Evolutionary conservation across 495 filamentous ascomycete species (phyloP), one percentile per base, ranked within the genome.

Genomic region (Podospora fimiseda): DNA sequence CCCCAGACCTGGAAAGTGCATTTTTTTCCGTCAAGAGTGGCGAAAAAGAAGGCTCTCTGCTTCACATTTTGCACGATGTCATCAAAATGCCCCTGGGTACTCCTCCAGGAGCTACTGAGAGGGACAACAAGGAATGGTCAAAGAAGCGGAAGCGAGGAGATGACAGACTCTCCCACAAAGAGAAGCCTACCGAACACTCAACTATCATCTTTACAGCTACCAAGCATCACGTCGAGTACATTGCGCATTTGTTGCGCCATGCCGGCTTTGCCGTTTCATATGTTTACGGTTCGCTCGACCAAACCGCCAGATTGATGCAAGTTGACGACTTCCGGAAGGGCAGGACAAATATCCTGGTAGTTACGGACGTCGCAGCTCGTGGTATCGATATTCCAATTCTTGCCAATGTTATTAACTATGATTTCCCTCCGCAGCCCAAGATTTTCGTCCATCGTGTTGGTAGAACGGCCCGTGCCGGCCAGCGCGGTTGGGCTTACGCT

Each of bases 331-430:
- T 98, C 67, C 74, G 93, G 47, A 78, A 74, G 8, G 93, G 94
- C 18, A 73, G 84, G 45, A 86, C 93, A 0, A 88, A 93, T 59
- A 90, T 98, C 42, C 70, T 98, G 1, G 89, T 98, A n/a, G 91
- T 96, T 27, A 99, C 93, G 4, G 93, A 99, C 67, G 90, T 99
- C 27, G 93, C 94, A 11, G 93, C 93, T 9, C 79, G 93, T 74
- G 93, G 93, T 78, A 94, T 99, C 54, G 93, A 99, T 83, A 95
- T 97, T 56, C 93, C 93, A 0, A 76, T 95, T 27, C 81, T 99
- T 9, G 90, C 89, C 38, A 96, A 99, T 63, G 93, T 97, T 47
- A 93, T 99, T 72, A 97, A 99, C 74, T 99, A 94, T 74, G 90
- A 97, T 57, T 97, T 99, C 62, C 93, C 93, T 2, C 85, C 92